These are phyloP conservation scores for Hypoxylon crocopeplum DNA, from an alignment of 495 filamentous ascomycete genomes.

Conservation along the genomic window DNA sequence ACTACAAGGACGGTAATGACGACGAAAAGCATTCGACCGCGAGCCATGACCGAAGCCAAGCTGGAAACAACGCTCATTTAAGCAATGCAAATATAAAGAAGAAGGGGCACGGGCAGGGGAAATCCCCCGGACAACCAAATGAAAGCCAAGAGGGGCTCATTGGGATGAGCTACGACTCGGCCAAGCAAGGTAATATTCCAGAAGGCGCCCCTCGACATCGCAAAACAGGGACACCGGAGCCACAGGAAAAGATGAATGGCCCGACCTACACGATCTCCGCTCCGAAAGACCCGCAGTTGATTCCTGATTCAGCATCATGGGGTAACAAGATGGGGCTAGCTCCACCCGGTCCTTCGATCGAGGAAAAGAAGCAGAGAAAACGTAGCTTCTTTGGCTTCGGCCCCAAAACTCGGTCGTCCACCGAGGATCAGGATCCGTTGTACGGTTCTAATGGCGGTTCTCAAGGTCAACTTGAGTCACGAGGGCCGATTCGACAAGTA, in stretches of 20 bases:
- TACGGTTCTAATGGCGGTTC: slow-evolving; percentile 47
- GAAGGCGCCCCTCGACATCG: slow-evolving; percentile 44
- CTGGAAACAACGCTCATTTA: slow-evolving; percentile 41
- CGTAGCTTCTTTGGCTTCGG: slow-evolving; percentile 95
- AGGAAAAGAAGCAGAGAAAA: slow-evolving; percentile 83
- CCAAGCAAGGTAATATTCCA: slow-evolving; percentile 67
- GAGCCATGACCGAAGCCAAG: slow-evolving; percentile 40
- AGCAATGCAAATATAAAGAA: slow-evolving; percentile 57
- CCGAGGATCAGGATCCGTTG: slow-evolving; percentile 55
- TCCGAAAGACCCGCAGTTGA: slow-evolving; percentile 84
- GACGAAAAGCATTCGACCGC: slow-evolving; percentile 48
- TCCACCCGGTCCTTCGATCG: slow-evolving; percentile 59
- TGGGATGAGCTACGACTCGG: slow-evolving; percentile 84
- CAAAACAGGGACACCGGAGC: slow-evolving; percentile 39
- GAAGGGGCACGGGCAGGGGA: slow-evolving; percentile 51
- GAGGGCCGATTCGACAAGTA: slow-evolving; percentile 69
- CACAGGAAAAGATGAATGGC: slow-evolving; percentile 44
- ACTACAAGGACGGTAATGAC: slow-evolving; percentile 68
- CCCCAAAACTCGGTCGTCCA: slow-evolving; percentile 57
- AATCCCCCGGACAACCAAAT: slow-evolving; percentile 42
- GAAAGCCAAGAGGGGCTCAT: slow-evolving; percentile 65
- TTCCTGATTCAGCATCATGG: slow-evolving; percentile 87
- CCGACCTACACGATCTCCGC: slow-evolving; percentile 75
- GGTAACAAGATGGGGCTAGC: slow-evolving; percentile 70
- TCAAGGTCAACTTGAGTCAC: slow-evolving; percentile 49